phyloP scores from a whole-genome alignment of 805 yeast genomes.

The Kodamaea fukazawae region DNA sequence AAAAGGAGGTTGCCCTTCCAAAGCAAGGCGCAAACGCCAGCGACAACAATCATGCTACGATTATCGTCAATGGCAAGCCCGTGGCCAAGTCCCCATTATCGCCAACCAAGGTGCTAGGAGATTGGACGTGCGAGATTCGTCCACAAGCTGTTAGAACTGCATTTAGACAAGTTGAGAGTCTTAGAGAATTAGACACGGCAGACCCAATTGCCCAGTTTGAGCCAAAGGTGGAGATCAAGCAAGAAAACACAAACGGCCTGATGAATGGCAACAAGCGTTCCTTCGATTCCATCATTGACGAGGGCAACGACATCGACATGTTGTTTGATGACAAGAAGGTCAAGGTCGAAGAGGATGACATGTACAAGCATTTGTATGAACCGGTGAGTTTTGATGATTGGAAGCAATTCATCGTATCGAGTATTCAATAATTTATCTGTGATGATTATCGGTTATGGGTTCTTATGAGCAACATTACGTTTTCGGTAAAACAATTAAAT shows the following conservation, averaged over 20 bases:
- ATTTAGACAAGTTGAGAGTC: constrained; percentile 42
- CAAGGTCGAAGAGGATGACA: constrained; percentile 19
- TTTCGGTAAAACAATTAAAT: not conserved
- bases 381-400: constrained; percentile 37
- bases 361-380: constrained; percentile 23
- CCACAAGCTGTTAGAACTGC: constrained; percentile 45
- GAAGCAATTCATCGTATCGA: constrained; percentile 26
- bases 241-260: constrained; percentile 4
- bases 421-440: constrained; percentile 3
- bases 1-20: constrained; percentile 15
- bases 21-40: constrained; percentile 28
- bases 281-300: constrained; percentile 10
- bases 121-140: constrained; percentile 46
- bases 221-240: constrained; percentile 3
- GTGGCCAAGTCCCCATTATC: constrained; percentile 36
- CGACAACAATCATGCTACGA: constrained; percentile 21
- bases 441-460: not conserved
- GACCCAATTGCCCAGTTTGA: constrained; percentile 11
- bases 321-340: constrained; percentile 37
- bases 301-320: constrained; percentile 29
- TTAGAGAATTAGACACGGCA: constrained; percentile 31
- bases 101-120: constrained; percentile 27
- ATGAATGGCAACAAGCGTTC: constrained; percentile 20
- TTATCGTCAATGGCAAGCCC: constrained; percentile 13
- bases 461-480: not conserved